Conservation (phyloP, 2,329 filamentous ascomycete genomes). For the Rosellinia necatrix region DNA sequence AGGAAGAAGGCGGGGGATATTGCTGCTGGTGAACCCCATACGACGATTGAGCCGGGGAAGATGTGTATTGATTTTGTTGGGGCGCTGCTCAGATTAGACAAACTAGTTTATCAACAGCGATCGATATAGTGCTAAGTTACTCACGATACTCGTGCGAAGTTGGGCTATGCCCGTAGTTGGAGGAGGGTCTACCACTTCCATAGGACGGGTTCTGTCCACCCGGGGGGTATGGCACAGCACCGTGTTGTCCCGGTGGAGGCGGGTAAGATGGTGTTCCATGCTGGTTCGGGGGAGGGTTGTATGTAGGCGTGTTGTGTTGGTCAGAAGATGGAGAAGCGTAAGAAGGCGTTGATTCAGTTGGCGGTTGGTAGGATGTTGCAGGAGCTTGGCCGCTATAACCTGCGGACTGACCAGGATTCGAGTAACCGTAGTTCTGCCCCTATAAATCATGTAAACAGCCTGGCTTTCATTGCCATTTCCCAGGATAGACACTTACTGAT, state of each 20-base stretch:
- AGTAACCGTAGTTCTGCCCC: conserved; percentile 67
- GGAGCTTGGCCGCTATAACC: conserved; percentile 68
- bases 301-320: conserved; percentile 36
- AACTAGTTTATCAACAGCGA: neutral
- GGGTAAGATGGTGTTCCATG: conserved; percentile 33
- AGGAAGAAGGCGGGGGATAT: conserved; percentile 40
- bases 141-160: conserved; percentile 40
- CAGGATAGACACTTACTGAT: conserved; percentile 42
- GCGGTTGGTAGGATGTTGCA: conserved; percentile 61
- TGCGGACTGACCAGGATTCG: conserved; percentile 57
- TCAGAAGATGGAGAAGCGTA: conserved; percentile 39
- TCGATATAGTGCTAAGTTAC: conserved; percentile 13
- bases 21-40: conserved; percentile 40
- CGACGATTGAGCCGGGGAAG: conserved; percentile 35
- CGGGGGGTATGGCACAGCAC: conserved; percentile 30
- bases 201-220: conserved; percentile 33
- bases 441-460: conserved; percentile 32
- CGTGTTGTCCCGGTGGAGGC: conserved; percentile 30
- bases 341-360: conserved; percentile 35
- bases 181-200: conserved; percentile 29
- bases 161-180: conserved; percentile 39
- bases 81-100: conserved; percentile 29
- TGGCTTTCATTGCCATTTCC: neutral
- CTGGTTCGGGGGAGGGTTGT: conserved; percentile 30
- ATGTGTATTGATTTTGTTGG: conserved; percentile 40